phyloP scores from a whole-genome alignment of 768 basidiomycete species.

The Suillus ampliporus region DNA sequence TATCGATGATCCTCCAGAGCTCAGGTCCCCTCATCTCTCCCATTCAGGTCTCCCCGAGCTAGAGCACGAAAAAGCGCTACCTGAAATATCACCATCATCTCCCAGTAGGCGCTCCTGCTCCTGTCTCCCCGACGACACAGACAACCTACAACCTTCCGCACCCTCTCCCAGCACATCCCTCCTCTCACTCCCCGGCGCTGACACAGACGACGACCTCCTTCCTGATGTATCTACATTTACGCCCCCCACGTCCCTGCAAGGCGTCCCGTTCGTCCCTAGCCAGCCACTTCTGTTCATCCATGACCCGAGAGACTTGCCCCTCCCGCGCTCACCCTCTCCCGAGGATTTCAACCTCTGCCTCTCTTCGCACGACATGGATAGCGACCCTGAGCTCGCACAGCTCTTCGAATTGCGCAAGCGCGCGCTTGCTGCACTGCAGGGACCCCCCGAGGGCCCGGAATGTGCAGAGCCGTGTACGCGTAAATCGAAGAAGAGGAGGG shows the following conservation, averaged over 20 bases:
- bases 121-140: constrained; percentile 35
- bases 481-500: constrained; percentile 47
- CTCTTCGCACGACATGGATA: constrained; percentile 33
- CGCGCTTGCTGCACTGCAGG: constrained; percentile 39
- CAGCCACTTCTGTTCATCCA: constrained; percentile 49
- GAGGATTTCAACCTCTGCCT: constrained; percentile 47
- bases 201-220: constrained; percentile 48
- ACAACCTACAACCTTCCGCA: constrained; percentile 28
- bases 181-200: constrained; percentile 48
- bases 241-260: background rate
- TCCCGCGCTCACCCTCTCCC: constrained; percentile 49
- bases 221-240: constrained; percentile 27
- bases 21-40: constrained; percentile 37
- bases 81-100: constrained; percentile 29
- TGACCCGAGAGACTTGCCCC: constrained; percentile 43
- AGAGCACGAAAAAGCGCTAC: constrained; percentile 30
- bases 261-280: constrained; percentile 16
- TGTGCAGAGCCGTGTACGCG: constrained; percentile 31
- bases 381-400: constrained; percentile 45
- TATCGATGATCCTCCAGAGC: constrained; percentile 25
- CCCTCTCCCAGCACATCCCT: constrained; percentile 31
- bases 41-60: constrained; percentile 37
- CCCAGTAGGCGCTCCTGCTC: constrained; percentile 36
- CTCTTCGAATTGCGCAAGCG: constrained; percentile 48
- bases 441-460: constrained; percentile 45